Base-by-base conservation (phyloP, 305 asterid genomes). In the Plantago rigida region DNA sequence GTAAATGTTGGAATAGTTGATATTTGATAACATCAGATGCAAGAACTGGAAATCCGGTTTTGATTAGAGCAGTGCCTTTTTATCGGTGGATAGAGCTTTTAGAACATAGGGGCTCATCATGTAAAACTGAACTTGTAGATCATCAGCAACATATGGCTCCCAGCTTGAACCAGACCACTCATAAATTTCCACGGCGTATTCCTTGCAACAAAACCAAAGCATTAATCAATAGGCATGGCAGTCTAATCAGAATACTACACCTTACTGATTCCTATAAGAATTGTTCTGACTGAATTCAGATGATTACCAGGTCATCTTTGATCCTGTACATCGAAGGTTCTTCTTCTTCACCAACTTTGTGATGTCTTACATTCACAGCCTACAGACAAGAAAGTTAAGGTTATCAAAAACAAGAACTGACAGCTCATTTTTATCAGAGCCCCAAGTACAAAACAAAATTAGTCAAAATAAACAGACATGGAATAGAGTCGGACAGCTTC, bases 21-120 rank as follows among this genome's bases (percentile, higher is more conserved):
- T 63, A 7, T 22, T n/a, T 12, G n/a, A 17, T 63, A 7, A 66
- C 13, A 68, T 15, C 14, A 13, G 10, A 19, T 7, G 42, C 42
- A 26, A 64, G 46, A 41, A 41, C 2, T 41, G 2, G 45, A 65
- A 41, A 3, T 36, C 56, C 34, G 58, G 58, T 42, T 19, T 17
- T 52, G 36, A 59, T 45, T 51, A 51, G 47, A 67, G 48, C 59
- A 36, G 55, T 58, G 85, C 96, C 94, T 88, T 82, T 77, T 77
- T 63, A 77, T 88, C 69, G 12, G 87, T 80, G 11, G 94, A 79
- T 78, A 88, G 56, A 64, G 84, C 79, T 78, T 85, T 87, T 75
- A 87, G 76, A 56, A 87, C 93, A 61, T 87, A 85, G 19, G 96
- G 96, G 72, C 96, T 87, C 96, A 87, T 87, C 96, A 87, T 87